Evolutionary conservation across 2,329 filamentous ascomycete genomes (phyloP).

Genomic region (Pseudogymnoascus sp.): DNA sequence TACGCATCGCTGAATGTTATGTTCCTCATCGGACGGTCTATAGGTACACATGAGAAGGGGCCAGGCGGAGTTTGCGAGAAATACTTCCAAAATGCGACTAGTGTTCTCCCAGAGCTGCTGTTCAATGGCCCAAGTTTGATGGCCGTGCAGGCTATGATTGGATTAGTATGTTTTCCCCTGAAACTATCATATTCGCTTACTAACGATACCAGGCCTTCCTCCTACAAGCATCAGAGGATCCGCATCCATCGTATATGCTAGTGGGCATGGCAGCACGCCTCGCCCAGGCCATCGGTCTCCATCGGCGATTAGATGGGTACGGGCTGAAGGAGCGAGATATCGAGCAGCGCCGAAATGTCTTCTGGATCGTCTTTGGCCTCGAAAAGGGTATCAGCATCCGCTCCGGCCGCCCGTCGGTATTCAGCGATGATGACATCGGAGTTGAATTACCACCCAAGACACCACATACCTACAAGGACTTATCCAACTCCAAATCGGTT

Average conservation of each 20-base stretch:
- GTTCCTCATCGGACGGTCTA: slow-evolving; percentile 12
- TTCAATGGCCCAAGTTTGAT: slow-evolving; percentile 19
- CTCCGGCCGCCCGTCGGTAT: slow-evolving; percentile 21
- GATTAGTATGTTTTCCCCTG: slow-evolving; percentile 14
- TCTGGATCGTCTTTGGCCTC: slow-evolving; percentile 21
- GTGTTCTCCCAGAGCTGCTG: slow-evolving; percentile 19
- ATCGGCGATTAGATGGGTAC: slow-evolving; percentile 17
- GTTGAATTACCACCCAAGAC: slow-evolving; percentile 20
- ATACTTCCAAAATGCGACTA: slow-evolving; percentile 21
- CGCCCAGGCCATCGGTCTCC: slow-evolving; percentile 21
- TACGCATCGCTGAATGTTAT: slow-evolving; percentile 23
- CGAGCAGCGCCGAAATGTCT: slow-evolving; percentile 22
- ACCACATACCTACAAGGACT: slow-evolving; percentile 15
- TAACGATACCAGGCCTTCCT: slow-evolving; percentile 9
- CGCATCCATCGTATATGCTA: slow-evolving; percentile 19
- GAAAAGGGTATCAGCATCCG: slow-evolving; percentile 18
- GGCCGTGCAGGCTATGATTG: slow-evolving; percentile 22
- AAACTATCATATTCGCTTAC: neutral
- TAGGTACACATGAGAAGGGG: neutral
- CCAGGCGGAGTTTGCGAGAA: slow-evolving; percentile 2
- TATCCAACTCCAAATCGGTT: neutral
- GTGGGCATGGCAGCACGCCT: slow-evolving; percentile 15
- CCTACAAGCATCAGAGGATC: slow-evolving; percentile 13
- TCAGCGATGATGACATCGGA: slow-evolving; percentile 24
- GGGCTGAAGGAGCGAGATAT: slow-evolving; percentile 16